Conservation (phyloP, 768 basidiomycete genomes). For the Tylopilus sp. region DNA sequence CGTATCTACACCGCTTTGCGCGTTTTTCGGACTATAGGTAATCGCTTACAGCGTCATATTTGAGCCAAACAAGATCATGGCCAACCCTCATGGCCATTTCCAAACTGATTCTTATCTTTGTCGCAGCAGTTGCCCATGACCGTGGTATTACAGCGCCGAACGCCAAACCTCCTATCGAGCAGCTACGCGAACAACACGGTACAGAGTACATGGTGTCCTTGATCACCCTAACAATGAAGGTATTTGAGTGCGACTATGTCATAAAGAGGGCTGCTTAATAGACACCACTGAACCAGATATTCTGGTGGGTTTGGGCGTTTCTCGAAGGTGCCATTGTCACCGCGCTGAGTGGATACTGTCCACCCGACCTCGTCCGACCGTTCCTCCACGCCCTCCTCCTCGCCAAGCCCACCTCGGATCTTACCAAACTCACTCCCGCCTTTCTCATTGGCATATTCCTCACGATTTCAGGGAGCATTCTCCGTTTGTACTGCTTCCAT, state of each 20-base stretch:
- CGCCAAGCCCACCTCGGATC: background rate
- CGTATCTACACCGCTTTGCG: too few species aligned
- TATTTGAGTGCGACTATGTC: background rate
- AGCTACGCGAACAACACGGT: slow-evolving; percentile 11
- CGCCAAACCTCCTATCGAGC: slow-evolving; percentile 2
- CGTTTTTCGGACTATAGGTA: too few species aligned
- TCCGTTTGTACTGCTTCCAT: slow-evolving; percentile 16
- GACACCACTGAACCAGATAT: background rate
- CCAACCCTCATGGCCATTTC: background rate
- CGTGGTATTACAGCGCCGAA: slow-evolving; percentile 15
- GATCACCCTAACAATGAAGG: background rate
- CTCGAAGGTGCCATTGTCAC: slow-evolving; percentile 1
- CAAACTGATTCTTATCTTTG: slow-evolving; percentile 7
- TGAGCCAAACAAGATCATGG: background rate
- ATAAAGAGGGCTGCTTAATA: background rate
- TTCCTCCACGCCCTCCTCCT: background rate
- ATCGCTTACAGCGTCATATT: too few species aligned
- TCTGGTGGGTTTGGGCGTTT: slow-evolving; percentile 2
- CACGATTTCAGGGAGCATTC: slow-evolving; percentile 4
- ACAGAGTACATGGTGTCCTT: background rate
- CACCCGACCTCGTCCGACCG: background rate
- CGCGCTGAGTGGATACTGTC: background rate
- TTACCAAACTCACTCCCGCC: background rate
- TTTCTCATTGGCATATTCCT: slow-evolving; percentile 10
- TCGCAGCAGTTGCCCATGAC: background rate